Evolutionary conservation across 805 yeast species (phyloP), one percentile per base, ranked within the genome.

Genomic region (Candida peoriensis): DNA sequence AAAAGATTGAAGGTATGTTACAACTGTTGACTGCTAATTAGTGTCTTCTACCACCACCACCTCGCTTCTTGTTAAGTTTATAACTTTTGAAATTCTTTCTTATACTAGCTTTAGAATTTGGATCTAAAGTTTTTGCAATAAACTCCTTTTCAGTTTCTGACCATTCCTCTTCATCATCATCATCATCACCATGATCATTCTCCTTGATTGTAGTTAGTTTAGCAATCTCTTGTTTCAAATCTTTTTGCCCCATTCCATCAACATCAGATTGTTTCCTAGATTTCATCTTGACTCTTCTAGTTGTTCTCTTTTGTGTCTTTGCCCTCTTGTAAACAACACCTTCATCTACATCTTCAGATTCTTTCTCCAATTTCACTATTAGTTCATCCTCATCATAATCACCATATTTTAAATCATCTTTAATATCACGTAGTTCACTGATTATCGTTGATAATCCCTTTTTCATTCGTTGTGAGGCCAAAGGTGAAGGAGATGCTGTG

Each of bases 1-100:
- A 81, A 57, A 81, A 78, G 55, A 77, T 93, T 28, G 87, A 83
- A 50, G 98, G 98, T 36, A 93, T 93, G 97, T 66, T 93, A 49
- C 94, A 87, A 60, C 61, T 93, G 47, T 68, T 90, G 50, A 80
- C 88, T 33, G 72, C 62, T 41, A 72, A 61, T 34, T 46, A 36
- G 29, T 13, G 17, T 44, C 60, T 57, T 50, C 57, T 54, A 42
- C 76, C 58, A 41, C 66, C 64, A 45, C 64, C 66, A 17, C 56
- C 53, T 35, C 57, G 59, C n/a, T 64, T 43, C 24, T 70, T 52
- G 10, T 70, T 68, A 30, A 77, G 63, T 50, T 74, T 76, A 33
- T 72, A 57, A 37, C 77, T 57, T 44, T 71, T 72, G 56, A 63
- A 77, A 49, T 77, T 77, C 8, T 32, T 30, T 19, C 48, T 34